phyloP scores from a whole-genome alignment of 1,284 basidiomycete species.

The Pascua sp. region DNA sequence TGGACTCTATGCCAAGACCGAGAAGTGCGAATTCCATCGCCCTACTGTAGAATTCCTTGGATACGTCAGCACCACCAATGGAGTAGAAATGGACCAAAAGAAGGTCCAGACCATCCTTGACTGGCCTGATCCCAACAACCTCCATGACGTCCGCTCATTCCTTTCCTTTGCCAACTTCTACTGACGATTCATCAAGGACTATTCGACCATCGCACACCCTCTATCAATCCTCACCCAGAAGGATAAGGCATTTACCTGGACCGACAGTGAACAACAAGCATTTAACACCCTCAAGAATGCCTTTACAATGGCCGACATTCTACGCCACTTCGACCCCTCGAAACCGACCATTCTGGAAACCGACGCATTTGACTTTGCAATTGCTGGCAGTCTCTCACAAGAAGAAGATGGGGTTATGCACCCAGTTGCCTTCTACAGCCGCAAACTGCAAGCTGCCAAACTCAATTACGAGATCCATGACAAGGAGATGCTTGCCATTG shows the following conservation, averaged over 20 bases:
- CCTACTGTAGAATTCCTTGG: slow-evolving; percentile 25
- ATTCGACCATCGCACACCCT: slow-evolving; percentile 37
- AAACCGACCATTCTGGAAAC: slow-evolving; percentile 39
- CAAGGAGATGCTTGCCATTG: slow-evolving; percentile 53
- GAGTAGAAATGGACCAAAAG: slow-evolving; percentile 46
- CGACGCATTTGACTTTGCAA: slow-evolving; percentile 37
- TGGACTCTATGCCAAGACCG: slow-evolving; percentile 44
- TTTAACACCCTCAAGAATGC: not conserved
- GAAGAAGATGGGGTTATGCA: slow-evolving; percentile 22
- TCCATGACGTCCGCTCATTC: slow-evolving; percentile 45
- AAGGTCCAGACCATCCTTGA: slow-evolving; percentile 32
- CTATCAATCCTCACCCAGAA: slow-evolving; percentile 28
- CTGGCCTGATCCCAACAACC: slow-evolving; percentile 49
- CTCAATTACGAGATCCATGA: slow-evolving; percentile 53
- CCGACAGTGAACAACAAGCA: not conserved
- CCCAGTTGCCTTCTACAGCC: slow-evolving; percentile 44
- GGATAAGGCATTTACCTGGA: slow-evolving; percentile 19
- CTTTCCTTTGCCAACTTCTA: slow-evolving; percentile 51
- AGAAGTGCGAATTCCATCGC: slow-evolving; percentile 50
- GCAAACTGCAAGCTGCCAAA: slow-evolving; percentile 33
- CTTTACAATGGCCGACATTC: not conserved
- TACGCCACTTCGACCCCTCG: slow-evolving; percentile 42
- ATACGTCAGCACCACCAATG: slow-evolving; percentile 15
- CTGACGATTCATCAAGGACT: slow-evolving; percentile 48
- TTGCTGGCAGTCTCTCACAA: slow-evolving; percentile 36